Evolutionary conservation across 495 filamentous ascomycete genomes (phyloP).

Genomic region (Bacidia gigantensis): DNA sequence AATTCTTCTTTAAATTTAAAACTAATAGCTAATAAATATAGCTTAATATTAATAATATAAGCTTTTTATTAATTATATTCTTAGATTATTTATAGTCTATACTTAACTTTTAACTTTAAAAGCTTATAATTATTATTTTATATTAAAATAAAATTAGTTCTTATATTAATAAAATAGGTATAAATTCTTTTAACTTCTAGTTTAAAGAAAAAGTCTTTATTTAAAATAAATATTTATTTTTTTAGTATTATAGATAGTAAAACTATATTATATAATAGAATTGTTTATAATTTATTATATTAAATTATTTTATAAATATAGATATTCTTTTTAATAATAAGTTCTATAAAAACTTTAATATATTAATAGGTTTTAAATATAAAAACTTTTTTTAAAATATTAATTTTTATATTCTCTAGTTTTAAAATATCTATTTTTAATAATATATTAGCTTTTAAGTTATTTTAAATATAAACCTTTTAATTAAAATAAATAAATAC

Average conservation of each 20-base stretch:
- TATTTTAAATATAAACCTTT: neutral
- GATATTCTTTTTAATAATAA: neutral
- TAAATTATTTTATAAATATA: neutral
- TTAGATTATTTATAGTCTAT: neutral
- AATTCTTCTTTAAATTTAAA: neutral
- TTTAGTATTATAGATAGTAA: neutral
- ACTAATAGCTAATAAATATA: neutral
- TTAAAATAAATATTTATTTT: neutral
- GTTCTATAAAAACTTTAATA: neutral
- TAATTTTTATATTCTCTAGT: too few species aligned
- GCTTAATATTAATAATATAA: neutral
- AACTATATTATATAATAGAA: neutral
- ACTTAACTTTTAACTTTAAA: neutral
- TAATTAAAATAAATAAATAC: neutral
- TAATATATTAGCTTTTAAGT: neutral
- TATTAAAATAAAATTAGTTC: neutral
- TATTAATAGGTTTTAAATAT: neutral
- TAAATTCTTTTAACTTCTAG: neutral
- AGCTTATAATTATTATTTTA: neutral
- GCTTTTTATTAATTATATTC: slow-evolving; percentile 2
- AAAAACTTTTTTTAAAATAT: neutral
- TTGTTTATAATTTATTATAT: neutral
- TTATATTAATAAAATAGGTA: neutral
- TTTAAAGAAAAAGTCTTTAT: neutral
- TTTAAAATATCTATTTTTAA: neutral